Base-by-base conservation (phyloP, 2,329 filamentous ascomycete species). In the Xenoacremonium recifei region DNA sequence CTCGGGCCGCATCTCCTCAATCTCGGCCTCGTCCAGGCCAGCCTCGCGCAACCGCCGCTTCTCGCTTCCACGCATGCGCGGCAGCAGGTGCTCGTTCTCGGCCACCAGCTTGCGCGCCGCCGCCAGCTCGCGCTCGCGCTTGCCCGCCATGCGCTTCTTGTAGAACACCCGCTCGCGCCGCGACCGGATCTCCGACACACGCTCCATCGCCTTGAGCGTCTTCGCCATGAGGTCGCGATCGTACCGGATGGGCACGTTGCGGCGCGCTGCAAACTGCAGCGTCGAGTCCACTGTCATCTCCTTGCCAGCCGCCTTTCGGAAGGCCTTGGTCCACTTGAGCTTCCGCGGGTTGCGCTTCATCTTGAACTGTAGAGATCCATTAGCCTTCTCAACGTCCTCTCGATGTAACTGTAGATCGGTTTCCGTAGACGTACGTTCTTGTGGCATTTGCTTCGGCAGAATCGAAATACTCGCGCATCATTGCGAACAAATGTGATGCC, bases 261-360 rank as follows among this genome's bases (percentile, higher is more conserved):
- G 87, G 63, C 89, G 87, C 55, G 89, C 87, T 49, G 89, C 87
- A 71, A 97, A 96, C 62, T 89, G 86, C 47, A 99, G 84, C 21
- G 92, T 96, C 60, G 82, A 87, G 77, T 99, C 93, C 69, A 97
- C 91, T 43, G 88, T 87, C 89, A 95, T 82, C 64, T 83, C 78
- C 73, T 90, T 95, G 72, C 89, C 89, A 44, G 87, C 85, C 15
- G 65, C 65, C 64, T 85, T 85, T 62, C 90, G 86, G 79, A 91
- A 92, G 39, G 89, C 84, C 77, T 96, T 96, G 49, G 92, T 96
- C 93, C 92, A 96, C 70, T 90, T 93, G 58, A 97, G 81, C 70
- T 96, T 96, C 66, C 92, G 84, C 25, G 92, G 91, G 72, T 97
- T 96, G 55, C 93, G 85, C 86, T 96, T 96, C 89, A 95, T 95